Conservation (phyloP, 1,284 basidiomycete species). For the Thelephora terrestris region DNA sequence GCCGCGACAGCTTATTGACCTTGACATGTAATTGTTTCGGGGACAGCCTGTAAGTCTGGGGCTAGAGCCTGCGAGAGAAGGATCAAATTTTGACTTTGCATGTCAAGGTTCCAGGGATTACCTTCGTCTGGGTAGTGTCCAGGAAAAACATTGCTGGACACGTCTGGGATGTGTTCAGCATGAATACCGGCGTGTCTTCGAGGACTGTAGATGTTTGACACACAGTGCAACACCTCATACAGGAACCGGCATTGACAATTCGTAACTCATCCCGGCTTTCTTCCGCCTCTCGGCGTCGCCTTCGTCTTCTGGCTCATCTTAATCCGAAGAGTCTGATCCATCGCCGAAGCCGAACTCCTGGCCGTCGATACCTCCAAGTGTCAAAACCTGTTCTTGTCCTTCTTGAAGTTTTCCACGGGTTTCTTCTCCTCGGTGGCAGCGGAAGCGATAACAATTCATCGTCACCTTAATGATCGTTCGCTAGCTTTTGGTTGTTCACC, state of each 20-base stretch:
- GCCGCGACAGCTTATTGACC: slow-evolving; percentile 70
- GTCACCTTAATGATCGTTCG: slow-evolving; percentile 4
- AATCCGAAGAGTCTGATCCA: slow-evolving; percentile 31
- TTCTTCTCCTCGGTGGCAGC: slow-evolving; percentile 44
- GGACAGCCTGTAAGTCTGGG: not conserved
- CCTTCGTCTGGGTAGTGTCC: too few relatives aligned
- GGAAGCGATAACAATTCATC: slow-evolving; percentile 80
- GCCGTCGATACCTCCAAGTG: slow-evolving; percentile 90
- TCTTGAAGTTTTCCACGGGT: slow-evolving; percentile 14
- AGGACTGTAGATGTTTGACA: slow-evolving; percentile 23
- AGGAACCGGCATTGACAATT: too few relatives aligned
- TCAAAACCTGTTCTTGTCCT: slow-evolving; percentile 61
- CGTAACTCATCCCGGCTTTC: slow-evolving; percentile 84
- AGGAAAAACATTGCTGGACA: slow-evolving; percentile 81
- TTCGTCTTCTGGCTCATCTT: slow-evolving; percentile 63
- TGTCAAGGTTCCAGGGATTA: slow-evolving; percentile 70
- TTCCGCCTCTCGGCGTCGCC: slow-evolving; percentile 64
- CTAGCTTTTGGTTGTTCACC: slow-evolving; percentile 63
- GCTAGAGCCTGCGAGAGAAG: too few relatives aligned
- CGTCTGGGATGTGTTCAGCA: slow-evolving; percentile 70
- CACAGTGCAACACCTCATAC: too few relatives aligned
- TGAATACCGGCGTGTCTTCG: slow-evolving; percentile 44
- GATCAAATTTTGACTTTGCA: slow-evolving; percentile 75
- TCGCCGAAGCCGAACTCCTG: slow-evolving; percentile 70
- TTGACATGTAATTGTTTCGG: slow-evolving; percentile 62